These are phyloP conservation scores for Sorghum bicolor DNA, from an alignment of 176 grass and related monocot genomes.

Conservation along the genomic window DNA sequence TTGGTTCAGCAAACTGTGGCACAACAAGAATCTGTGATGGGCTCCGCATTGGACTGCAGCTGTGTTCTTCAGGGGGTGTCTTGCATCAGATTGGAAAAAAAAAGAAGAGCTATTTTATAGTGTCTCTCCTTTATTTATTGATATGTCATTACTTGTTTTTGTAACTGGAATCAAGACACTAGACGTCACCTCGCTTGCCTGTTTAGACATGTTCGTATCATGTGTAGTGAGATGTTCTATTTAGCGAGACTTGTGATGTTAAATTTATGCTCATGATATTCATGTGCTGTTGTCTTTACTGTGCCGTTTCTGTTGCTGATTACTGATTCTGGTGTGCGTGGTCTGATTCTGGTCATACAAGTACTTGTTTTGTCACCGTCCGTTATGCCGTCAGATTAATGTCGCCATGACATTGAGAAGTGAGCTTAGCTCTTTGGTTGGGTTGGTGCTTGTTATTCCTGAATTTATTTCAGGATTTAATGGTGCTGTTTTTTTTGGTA, in stretches of 20 bases:
- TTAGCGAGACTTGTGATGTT: background rate
- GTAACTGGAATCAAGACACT: slow-evolving; percentile 3
- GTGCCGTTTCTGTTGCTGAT: background rate
- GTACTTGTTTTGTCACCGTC: background rate
- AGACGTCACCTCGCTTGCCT: background rate
- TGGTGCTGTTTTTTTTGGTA: too few relatives aligned
- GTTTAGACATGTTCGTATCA: slow-evolving; percentile 12
- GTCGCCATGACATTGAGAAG: too few relatives aligned
- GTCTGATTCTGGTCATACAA: background rate
- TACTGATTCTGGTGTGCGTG: background rate
- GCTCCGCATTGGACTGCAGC: background rate
- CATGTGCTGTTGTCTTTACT: background rate
- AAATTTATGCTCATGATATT: slow-evolving; percentile 21
- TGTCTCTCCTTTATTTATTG: slow-evolving; percentile 9
- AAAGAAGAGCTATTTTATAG: slow-evolving; percentile 4
- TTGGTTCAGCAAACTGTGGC: background rate
- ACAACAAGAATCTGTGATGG: background rate
- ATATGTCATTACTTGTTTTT: background rate
- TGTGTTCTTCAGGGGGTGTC: background rate
- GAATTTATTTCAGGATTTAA: too few relatives aligned
- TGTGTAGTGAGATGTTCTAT: background rate
- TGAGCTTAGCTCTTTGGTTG: too few relatives aligned
- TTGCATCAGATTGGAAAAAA: slow-evolving; percentile 5
- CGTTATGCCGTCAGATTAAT: background rate
- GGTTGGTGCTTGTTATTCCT: too few relatives aligned